These are phyloP conservation scores for Emergomyces pasteurianus DNA, from an alignment of 2,329 filamentous ascomycete species.

Conservation along the genomic window DNA sequence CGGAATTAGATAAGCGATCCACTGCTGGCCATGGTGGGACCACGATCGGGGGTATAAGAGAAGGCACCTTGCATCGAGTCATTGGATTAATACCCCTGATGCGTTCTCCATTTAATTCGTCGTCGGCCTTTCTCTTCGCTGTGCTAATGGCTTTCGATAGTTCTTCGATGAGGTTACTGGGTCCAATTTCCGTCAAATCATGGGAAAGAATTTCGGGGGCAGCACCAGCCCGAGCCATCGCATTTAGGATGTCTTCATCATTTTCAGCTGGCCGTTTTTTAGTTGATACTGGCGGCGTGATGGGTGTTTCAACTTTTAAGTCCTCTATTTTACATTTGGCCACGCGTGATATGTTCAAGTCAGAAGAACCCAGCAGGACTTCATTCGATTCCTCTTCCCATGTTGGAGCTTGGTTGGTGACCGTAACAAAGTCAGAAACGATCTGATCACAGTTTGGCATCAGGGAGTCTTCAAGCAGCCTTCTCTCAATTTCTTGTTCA, in stretches of 20 bases:
- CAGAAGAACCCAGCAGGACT: not conserved
- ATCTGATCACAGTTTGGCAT: not conserved
- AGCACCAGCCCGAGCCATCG: not conserved
- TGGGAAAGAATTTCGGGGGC: constrained; percentile 26
- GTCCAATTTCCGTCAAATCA: constrained; percentile 21
- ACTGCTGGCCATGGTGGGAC: constrained; percentile 39
- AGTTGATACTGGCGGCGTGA: constrained; percentile 29
- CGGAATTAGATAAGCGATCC: not conserved
- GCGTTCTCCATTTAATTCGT: constrained; percentile 32
- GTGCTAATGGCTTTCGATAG: constrained; percentile 23
- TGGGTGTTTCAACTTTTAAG: constrained; percentile 35
- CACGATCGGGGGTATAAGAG: constrained; percentile 32
- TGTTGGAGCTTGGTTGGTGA: constrained; percentile 1
- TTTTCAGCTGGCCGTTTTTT: not conserved
- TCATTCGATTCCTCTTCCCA: not conserved
- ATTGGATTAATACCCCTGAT: constrained; percentile 36
- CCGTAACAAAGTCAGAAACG: not conserved
- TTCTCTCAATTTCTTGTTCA: constrained; percentile 24
- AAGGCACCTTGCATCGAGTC: constrained; percentile 37
- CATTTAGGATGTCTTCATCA: constrained; percentile 4
- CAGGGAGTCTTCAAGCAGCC: constrained; percentile 17
- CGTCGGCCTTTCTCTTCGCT: constrained; percentile 19
- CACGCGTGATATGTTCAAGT: not conserved
- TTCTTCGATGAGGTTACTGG: constrained; percentile 23
- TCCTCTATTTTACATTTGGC: constrained; percentile 17